phyloP scores from a whole-genome alignment of 177 flowering plant genomes.

The Telopea speciosissima region DNA sequence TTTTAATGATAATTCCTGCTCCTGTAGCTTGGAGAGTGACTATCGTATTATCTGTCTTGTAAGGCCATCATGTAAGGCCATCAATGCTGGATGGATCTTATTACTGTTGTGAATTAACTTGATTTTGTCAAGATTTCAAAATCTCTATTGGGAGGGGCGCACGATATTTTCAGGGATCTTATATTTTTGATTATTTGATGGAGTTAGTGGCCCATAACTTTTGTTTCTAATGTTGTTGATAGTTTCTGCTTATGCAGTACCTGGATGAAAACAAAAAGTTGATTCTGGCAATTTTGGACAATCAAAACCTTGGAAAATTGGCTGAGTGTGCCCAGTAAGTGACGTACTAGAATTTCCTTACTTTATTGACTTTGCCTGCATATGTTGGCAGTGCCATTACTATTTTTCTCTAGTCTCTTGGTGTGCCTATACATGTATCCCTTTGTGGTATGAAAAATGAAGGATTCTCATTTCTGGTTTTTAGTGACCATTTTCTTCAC shows the following conservation, averaged over 20 bases:
- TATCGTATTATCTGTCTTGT: background rate
- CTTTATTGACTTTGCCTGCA: background rate
- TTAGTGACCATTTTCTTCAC: no score
- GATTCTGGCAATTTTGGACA: constrained; percentile 86
- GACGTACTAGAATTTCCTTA: background rate
- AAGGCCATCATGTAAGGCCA: no score
- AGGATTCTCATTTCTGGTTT: no score
- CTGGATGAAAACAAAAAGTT: constrained; percentile 92
- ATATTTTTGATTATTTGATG: background rate
- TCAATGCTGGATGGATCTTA: background rate
- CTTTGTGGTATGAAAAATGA: no score
- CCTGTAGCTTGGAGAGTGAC: background rate
- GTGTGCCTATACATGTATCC: no score
- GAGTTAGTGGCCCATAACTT: background rate
- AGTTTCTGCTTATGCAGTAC: constrained; percentile 46
- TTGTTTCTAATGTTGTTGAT: background rate
- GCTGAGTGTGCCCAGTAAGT: constrained; percentile 95
- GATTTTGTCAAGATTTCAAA: background rate
- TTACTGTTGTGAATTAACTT: background rate
- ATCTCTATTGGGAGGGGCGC: background rate
- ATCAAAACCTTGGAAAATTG: constrained; percentile 89
- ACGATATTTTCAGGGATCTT: background rate
- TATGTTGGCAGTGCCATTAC: no score
- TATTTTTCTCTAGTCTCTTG: no score
- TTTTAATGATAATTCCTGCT: no score